Percentiles rank a stretch among this genome's conserved stretches.
Evolutionary conservation across 495 filamentous ascomycete species (phyloP).

Genomic region (Filosporella fistucella): DNA sequence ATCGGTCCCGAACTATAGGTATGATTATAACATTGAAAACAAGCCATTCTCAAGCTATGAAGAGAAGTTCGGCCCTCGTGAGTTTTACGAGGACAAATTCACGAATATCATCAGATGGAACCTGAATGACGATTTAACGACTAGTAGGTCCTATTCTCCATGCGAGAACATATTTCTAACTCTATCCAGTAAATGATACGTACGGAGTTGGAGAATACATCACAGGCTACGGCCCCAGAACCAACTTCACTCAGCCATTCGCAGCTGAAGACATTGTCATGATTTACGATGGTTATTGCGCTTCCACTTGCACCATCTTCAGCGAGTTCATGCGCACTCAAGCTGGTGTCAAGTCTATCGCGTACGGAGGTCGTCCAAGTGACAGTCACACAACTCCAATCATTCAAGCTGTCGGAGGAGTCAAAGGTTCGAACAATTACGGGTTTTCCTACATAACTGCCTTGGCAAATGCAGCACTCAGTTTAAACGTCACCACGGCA

Average conservation of each 20-base stretch:
- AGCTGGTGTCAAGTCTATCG: conserved; percentile 40
- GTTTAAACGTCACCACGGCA: background rate
- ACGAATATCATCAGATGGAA: background rate
- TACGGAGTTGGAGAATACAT: background rate
- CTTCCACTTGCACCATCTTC: conserved; percentile 46
- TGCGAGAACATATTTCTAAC: background rate
- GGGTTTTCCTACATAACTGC: background rate
- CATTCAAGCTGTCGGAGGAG: background rate
- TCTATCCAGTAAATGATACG: background rate
- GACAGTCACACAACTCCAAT: background rate
- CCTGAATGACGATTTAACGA: background rate
- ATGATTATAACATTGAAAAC: background rate
- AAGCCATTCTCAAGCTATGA: background rate
- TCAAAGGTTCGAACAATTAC: background rate
- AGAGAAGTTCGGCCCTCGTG: background rate
- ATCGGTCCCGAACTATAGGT: background rate
- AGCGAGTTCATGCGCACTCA: conserved; percentile 42
- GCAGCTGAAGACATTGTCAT: conserved; percentile 42
- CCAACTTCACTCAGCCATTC: conserved; percentile 30
- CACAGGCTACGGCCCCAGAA: conserved; percentile 2
- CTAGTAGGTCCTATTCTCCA: too few species aligned
- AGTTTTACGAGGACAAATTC: background rate
- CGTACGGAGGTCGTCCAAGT: conserved; percentile 40
- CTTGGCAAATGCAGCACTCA: background rate
- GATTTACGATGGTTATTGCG: conserved; percentile 42